Evolutionary conservation across 2,329 filamentous ascomycete species (phyloP), one percentile per base, ranked within the genome.

Genomic region (Pyrenophora graminea): DNA sequence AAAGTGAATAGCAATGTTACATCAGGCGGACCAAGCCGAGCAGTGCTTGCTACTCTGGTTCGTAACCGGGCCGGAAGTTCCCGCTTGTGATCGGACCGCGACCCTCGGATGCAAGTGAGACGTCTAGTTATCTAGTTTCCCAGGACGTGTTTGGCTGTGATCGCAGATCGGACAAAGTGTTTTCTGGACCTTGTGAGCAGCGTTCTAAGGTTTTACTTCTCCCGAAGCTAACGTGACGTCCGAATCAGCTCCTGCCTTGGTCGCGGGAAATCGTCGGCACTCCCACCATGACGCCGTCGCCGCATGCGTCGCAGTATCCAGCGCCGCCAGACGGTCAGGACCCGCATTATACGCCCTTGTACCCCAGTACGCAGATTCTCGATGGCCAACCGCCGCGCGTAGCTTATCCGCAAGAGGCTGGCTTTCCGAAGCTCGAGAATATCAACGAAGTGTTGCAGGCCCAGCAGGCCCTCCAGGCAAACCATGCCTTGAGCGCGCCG

Each of bases 361-460:
- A 72, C 41, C 44, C 56, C 48, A 50, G 36, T 38, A 33, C 41
- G 17, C 52, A 41, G 34, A 31, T 48, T 6, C 51, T 56, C 36
- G 50, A 54, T 47, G 51, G 43, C 17, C 53, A 51, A 39, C 21
- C 44, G 25, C 64, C 39, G 34, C 58, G 58, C 51, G 53, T 54
- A 40, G 55, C 64, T 13, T 66, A 69, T 37, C 57, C 59, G 39
- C 59, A 58, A 30, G 62, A 62, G 39, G 37, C 56, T 47, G 59
- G 66, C 48, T 73, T 58, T 50, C 59, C 68, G 30, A 73, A 72
- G 60, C 59, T 72, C 51, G 70, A 72, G 52, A 71, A 64, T 53
- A 60, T 72, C 53, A 69, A 59, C 63, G 67, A 73, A 38, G 64
- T 72, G 52, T 59, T 72, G 48, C 70, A 72, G 60, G 62, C 60